phyloP scores from a whole-genome alignment of 345 rosid genomes.

The Salix exigua region DNA sequence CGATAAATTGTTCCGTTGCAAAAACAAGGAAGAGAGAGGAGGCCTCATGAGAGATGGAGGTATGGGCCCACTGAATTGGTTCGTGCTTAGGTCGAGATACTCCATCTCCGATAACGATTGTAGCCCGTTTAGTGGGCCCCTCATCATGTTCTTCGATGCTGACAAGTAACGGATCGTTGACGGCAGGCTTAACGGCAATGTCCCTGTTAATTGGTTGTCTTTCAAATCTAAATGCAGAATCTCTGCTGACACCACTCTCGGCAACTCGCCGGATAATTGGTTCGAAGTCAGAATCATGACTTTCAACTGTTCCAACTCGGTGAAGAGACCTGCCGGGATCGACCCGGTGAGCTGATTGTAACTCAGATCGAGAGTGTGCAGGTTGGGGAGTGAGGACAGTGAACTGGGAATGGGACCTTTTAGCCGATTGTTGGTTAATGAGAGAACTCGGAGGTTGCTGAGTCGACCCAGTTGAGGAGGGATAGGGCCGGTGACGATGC shows the following conservation, averaged over 20 bases:
- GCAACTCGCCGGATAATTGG: constrained; percentile 41
- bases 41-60: constrained; percentile 52
- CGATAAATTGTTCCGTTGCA: constrained; percentile 87
- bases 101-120: constrained; percentile 43
- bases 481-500: constrained; percentile 76
- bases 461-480: constrained; percentile 58
- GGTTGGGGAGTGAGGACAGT: constrained; percentile 38
- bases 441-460: constrained; percentile 55
- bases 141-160: constrained; percentile 45
- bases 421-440: constrained; percentile 69
- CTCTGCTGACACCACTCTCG: constrained; percentile 30
- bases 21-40: constrained; percentile 46
- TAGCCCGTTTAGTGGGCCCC: constrained; percentile 62
- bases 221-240: constrained; percentile 71
- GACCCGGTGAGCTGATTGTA: constrained; percentile 64
- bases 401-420: constrained; percentile 66
- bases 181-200: constrained; percentile 51
- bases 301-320: constrained; percentile 17
- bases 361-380: constrained; percentile 83
- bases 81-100: constrained; percentile 78
- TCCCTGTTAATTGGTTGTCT: constrained; percentile 48
- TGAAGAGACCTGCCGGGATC: constrained; percentile 42
- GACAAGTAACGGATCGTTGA: constrained; percentile 69
- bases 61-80: constrained; percentile 67
- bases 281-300: constrained; percentile 58